phyloP scores from a whole-genome alignment of 2,329 filamentous ascomycete species.

The Zymoseptoria passerinii region DNA sequence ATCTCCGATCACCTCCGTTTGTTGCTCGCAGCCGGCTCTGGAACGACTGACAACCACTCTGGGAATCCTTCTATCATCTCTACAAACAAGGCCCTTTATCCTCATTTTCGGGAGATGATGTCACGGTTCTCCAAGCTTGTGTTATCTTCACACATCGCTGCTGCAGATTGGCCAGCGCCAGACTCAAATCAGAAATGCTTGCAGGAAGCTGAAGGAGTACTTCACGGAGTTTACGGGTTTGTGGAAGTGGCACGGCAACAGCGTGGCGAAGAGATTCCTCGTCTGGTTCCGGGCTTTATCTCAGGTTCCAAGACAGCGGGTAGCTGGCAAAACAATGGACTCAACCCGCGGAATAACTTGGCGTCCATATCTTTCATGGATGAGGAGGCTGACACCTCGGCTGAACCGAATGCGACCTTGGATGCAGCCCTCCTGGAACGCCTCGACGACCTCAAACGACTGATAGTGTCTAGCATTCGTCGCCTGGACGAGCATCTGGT shows the following conservation, averaged over 20 bases:
- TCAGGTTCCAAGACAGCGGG: slow-evolving; percentile 75
- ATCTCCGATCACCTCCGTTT: slow-evolving; percentile 93
- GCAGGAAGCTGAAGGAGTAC: slow-evolving; percentile 92
- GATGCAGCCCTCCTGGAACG: slow-evolving; percentile 72
- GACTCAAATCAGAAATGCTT: slow-evolving; percentile 93
- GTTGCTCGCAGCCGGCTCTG: slow-evolving; percentile 88
- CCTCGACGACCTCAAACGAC: slow-evolving; percentile 75
- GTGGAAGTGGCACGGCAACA: slow-evolving; percentile 93
- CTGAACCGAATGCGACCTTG: slow-evolving; percentile 64
- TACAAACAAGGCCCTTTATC: slow-evolving; percentile 92
- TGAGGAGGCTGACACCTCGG: slow-evolving; percentile 66
- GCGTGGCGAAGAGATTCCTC: slow-evolving; percentile 82
- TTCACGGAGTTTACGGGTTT: slow-evolving; percentile 90
- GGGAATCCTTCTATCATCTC: slow-evolving; percentile 99
- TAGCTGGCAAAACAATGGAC: slow-evolving; percentile 69
- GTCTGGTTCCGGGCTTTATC: slow-evolving; percentile 89
- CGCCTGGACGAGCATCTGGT: slow-evolving; percentile 78
- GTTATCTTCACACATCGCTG: slow-evolving; percentile 93
- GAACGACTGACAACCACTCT: slow-evolving; percentile 96
- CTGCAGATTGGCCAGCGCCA: slow-evolving; percentile 87
- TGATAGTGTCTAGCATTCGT: slow-evolving; percentile 77
- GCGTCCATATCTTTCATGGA: slow-evolving; percentile 66
- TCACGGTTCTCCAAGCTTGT: slow-evolving; percentile 99
- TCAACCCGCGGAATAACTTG: slow-evolving; percentile 56
- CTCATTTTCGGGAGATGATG: slow-evolving; percentile 99